These are phyloP conservation scores for Solanum sitiens DNA, from an alignment of 257 asterid genomes.

Conservation along the genomic window DNA sequence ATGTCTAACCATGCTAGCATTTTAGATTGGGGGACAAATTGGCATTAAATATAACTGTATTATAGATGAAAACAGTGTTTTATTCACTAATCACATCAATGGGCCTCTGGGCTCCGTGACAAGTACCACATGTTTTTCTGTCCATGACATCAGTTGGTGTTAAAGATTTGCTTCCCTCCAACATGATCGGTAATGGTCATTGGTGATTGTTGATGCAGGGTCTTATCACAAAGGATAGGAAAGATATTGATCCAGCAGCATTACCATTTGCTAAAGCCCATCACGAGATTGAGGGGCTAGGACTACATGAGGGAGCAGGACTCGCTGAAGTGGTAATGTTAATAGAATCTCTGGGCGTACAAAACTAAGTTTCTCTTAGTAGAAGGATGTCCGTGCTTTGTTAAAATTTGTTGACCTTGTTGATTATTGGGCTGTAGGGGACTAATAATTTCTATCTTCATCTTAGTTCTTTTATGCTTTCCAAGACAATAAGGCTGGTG, in stretches of 20 bases:
- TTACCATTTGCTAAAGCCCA: conserved; percentile 75
- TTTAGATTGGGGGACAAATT: background rate
- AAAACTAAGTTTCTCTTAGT: background rate
- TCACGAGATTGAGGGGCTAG: conserved; percentile 48
- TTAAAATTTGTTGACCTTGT: background rate
- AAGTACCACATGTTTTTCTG: background rate
- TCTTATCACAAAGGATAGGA: conserved; percentile 80
- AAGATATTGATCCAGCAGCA: conserved; percentile 88
- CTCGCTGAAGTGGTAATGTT: conserved; percentile 74
- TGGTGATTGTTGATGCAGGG: conserved; percentile 46
- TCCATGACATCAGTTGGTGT: background rate
- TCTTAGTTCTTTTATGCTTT: background rate
- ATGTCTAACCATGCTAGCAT: background rate
- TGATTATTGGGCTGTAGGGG: background rate
- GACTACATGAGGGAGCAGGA: conserved; percentile 84
- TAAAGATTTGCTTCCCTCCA: background rate
- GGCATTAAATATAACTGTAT: background rate
- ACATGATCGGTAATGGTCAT: background rate
- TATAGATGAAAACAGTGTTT: background rate
- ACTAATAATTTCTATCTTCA: background rate
- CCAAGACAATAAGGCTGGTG: conserved; percentile 4
- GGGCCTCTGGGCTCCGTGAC: background rate
- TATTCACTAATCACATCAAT: background rate
- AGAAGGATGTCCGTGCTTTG: background rate
- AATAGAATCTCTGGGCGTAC: background rate